Percentiles rank a stretch among this genome's conserved stretches.
Evolutionary conservation across 176 grass and related monocot genomes (phyloP).

Genomic region (Hyparrhenia diplandra): DNA sequence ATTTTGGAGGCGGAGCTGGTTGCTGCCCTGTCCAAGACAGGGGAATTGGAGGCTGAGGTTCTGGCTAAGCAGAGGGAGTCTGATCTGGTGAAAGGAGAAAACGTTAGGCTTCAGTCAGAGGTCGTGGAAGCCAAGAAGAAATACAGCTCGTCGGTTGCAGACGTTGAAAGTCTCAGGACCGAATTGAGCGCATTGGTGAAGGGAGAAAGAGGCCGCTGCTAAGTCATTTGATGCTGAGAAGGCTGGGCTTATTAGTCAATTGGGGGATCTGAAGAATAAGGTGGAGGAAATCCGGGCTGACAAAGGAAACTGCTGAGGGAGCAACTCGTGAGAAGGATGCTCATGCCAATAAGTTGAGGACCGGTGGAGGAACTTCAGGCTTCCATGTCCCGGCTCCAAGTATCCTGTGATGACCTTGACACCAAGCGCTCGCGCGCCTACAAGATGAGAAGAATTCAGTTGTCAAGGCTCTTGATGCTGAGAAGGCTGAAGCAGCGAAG

Average conservation of each 20-base stretch:
- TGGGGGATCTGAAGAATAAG: conserved; percentile 9
- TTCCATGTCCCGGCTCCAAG: conserved; percentile 40
- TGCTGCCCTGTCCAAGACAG: background rate
- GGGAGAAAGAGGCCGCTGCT: conserved; percentile 30
- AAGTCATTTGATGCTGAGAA: conserved; percentile 35
- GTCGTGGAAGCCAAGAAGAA: conserved; percentile 17
- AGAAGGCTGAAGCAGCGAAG: conserved; percentile 29
- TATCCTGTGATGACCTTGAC: conserved; percentile 1
- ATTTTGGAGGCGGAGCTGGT: conserved; percentile 17
- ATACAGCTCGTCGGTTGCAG: conserved; percentile 11
- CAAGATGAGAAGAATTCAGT: conserved; percentile 36
- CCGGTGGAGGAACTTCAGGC: conserved; percentile 30
- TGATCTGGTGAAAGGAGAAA: conserved; percentile 32
- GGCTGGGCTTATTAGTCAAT: background rate
- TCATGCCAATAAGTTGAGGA: conserved; percentile 19
- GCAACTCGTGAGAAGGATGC: conserved; percentile 23
- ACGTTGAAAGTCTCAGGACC: conserved; percentile 29
- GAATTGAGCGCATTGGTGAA: conserved; percentile 33
- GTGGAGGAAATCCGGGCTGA: conserved; percentile 32
- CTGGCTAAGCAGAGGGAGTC: conserved; percentile 9
- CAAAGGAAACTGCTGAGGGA: conserved; percentile 30
- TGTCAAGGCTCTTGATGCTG: conserved; percentile 23
- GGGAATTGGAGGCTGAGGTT: conserved; percentile 33
- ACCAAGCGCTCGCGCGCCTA: background rate
- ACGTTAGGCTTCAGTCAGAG: conserved; percentile 3